These are phyloP conservation scores for Trichoderma sp. DNA, from an alignment of 2,329 filamentous ascomycete species.

Conservation along the genomic window DNA sequence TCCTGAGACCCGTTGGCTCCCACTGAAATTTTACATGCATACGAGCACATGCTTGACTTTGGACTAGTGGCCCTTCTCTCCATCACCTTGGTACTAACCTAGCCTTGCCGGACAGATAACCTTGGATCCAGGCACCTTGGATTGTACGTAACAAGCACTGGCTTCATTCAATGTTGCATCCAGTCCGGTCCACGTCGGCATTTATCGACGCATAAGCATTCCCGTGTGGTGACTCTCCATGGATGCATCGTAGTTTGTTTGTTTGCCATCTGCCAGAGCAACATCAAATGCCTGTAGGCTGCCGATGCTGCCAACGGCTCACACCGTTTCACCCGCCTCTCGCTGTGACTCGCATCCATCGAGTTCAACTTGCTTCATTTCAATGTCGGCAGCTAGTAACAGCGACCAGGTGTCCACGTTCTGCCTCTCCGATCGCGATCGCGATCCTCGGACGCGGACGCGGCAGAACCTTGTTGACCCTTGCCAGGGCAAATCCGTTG, in stretches of 20 bases:
- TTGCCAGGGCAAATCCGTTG: slow-evolving; percentile 5
- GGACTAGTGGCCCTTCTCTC: neutral
- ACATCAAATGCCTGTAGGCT: neutral
- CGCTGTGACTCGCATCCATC: neutral
- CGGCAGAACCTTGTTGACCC: slow-evolving; percentile 12
- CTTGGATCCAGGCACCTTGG: neutral
- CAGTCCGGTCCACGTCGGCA: neutral
- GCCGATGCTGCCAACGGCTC: neutral
- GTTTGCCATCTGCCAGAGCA: slow-evolving; percentile 3
- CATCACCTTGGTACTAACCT: neutral
- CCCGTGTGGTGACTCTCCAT: neutral
- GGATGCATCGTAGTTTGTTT: neutral
- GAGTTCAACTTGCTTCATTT: neutral
- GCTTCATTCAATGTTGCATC: neutral
- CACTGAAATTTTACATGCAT: slow-evolving; percentile 14
- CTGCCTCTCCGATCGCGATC: slow-evolving; percentile 19
- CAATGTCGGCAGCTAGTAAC: neutral
- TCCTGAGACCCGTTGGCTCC: slow-evolving; percentile 1
- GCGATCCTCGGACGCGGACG: slow-evolving; percentile 16
- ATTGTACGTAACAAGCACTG: neutral
- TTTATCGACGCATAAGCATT: neutral
- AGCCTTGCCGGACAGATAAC: neutral
- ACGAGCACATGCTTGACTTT: neutral
- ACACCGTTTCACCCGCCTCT: neutral
- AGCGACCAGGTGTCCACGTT: slow-evolving; percentile 15